A percentile compares a stretch with the other conserved stretches of the same genome.
Evolutionary conservation across 768 basidiomycete species (phyloP).

Genomic region (Russula emetica): DNA sequence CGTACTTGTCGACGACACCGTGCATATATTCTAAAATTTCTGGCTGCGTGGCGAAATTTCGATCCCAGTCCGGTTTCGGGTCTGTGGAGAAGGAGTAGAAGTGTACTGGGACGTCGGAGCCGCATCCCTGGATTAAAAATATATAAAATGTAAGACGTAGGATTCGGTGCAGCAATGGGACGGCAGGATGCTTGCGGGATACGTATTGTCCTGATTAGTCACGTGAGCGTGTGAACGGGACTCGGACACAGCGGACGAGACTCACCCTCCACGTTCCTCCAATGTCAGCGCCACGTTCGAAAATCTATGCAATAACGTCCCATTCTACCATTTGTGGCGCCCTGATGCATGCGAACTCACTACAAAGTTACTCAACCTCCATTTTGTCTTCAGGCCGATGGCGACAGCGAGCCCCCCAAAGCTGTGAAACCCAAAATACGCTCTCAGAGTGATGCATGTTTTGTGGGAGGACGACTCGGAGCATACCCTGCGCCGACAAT

Average conservation of each 20-base stretch:
- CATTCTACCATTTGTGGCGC: background rate
- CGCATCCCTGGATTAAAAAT: constrained; percentile 29
- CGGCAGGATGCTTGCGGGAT: constrained; percentile 28
- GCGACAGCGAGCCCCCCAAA: constrained; percentile 33
- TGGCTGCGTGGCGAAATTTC: constrained; percentile 28
- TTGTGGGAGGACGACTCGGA: background rate
- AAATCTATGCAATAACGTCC: constrained; percentile 30
- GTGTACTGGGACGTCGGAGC: constrained; percentile 29
- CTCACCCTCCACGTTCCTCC: constrained; percentile 32
- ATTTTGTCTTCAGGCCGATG: constrained; percentile 34
- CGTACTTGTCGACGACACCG: constrained; percentile 27
- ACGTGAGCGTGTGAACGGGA: too few species aligned
- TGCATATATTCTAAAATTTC: constrained; percentile 34
- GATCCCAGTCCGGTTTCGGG: constrained; percentile 32
- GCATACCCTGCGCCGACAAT: constrained; percentile 32
- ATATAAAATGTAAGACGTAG: background rate
- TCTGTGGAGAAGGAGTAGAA: constrained; percentile 32
- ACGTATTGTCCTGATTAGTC: constrained; percentile 28
- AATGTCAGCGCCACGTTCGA: constrained; percentile 32
- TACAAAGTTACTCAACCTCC: constrained; percentile 32
- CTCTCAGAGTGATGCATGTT: background rate
- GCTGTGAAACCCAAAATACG: constrained; percentile 17
- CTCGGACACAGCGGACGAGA: too few species aligned
- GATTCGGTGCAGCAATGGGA: too few species aligned
- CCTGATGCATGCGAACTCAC: constrained; percentile 25